Base-by-base conservation (phyloP, 1,284 basidiomycete species). In the Microbotryum scabiosae region DNA sequence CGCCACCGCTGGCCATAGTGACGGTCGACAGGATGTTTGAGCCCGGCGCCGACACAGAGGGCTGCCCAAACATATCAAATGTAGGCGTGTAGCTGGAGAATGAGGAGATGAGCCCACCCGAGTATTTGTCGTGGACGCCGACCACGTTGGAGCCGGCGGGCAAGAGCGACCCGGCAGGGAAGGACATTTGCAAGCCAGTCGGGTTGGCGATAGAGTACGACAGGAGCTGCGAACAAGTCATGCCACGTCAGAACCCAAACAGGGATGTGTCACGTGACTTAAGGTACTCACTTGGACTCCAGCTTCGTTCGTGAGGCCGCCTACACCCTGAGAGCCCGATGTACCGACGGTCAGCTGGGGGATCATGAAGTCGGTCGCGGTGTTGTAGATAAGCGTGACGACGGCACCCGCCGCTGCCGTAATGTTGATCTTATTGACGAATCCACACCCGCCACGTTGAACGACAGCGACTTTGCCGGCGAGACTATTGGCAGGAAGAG, bases 71-170 rank as follows among this genome's bases (percentile, higher is more conserved):
- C 70, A 83, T 76, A 68, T 85, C 83, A 70, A 83, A 80, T 10
- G 82, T 78, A 4, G 83, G 83, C 0, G 83, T 83, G 64, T 81
- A 82, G 47, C 77, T 77, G 4, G 80, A 80, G 73, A 82, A 84
- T n/a, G 72, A 67, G 63, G 81, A 82, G 28, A 83, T 78, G 32
- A 82, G 75, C 21, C 83, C 83, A n/a, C 82, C 83, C 4, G 70
- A 74, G 43, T 70, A 70, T 3, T 77, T 76, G 64, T 76, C 81
- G 69, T 62, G 75, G 69, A 74, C 73, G 71, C 52, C 51, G 4
- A 59, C 36, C 9, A 45, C 26, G 2, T 47, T 44, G 36, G 4
- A 59, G 57, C 2, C 49, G 16, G 51, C 51, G 6, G 51, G 51
- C 59, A 51, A 62, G 56, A 45, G 56, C 45, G 47, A 26, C 16